Evolutionary conservation across 768 basidiomycete species (phyloP).

Genomic region (Glaciozyma martinii): DNA sequence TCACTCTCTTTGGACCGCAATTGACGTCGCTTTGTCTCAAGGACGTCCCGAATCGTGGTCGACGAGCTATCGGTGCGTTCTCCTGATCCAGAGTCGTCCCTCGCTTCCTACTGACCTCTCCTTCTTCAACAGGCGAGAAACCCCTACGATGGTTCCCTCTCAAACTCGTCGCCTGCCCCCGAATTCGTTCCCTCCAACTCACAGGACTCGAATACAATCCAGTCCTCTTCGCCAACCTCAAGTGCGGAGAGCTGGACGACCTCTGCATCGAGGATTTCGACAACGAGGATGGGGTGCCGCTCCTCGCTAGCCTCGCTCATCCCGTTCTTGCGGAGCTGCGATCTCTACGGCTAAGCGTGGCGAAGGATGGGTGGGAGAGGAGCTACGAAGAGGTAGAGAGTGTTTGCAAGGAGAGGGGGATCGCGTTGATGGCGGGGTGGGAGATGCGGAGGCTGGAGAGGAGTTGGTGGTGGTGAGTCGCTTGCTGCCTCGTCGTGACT

Average conservation of each 20-base stretch:
- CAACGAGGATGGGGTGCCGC: not conserved
- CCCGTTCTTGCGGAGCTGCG: not conserved
- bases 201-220: constrained; percentile 15
- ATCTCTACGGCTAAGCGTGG: not conserved
- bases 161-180: not conserved
- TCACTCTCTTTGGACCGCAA: not conserved
- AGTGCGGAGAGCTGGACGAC: not conserved
- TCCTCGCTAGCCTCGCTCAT: not conserved
- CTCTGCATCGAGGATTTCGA: constrained; percentile 27
- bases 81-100: not conserved
- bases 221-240: not conserved
- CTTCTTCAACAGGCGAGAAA: not conserved
- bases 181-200: constrained; percentile 13
- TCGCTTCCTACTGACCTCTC: not conserved
- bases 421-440: not conserved
- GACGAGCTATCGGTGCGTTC: not conserved
- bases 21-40: constrained; percentile 12
- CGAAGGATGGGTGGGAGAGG: not conserved
- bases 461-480: not conserved
- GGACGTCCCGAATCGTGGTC: constrained; percentile 17
- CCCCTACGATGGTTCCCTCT: constrained; percentile 14
- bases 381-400: not conserved
- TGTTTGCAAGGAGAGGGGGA: not conserved
- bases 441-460: not conserved
- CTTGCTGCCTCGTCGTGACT: no score